Evolutionary conservation across 805 yeast genomes (phyloP).

Genomic region (Spathaspora gorwiae): DNA sequence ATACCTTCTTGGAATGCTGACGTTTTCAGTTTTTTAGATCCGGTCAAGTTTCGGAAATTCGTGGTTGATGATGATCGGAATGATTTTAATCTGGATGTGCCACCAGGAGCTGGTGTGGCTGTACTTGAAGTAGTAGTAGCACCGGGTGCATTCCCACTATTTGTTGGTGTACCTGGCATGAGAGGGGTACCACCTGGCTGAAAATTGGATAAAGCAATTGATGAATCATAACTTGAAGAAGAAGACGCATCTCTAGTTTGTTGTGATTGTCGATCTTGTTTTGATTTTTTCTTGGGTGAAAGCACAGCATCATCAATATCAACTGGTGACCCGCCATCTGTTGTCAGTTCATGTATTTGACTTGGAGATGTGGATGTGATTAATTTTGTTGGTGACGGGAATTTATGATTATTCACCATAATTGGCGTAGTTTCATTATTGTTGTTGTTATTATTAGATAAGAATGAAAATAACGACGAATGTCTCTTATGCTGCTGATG

Average conservation of each 20-base stretch:
- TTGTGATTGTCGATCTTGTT: not conserved
- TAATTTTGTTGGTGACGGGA: not conserved
- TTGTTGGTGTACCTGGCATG: not conserved
- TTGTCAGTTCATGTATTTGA: too few species aligned
- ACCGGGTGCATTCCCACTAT: not conserved
- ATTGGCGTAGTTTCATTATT: not conserved
- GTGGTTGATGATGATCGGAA: constrained; percentile 52
- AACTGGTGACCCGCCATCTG: constrained; percentile 5
- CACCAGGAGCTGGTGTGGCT: constrained; percentile 3
- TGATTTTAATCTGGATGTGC: constrained; percentile 42
- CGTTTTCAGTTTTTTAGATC: constrained; percentile 58
- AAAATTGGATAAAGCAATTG: constrained; percentile 1
- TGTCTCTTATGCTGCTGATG: constrained; percentile 47
- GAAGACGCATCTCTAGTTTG: constrained; percentile 10
- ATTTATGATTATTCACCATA: not conserved
- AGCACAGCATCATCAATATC: constrained; percentile 29
- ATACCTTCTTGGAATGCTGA: constrained; percentile 89
- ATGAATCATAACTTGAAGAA: constrained; percentile 26
- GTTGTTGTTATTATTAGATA: constrained; percentile 22
- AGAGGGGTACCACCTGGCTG: not conserved
- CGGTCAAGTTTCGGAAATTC: constrained; percentile 41
- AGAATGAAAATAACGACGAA: constrained; percentile 55
- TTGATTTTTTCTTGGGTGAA: constrained; percentile 33
- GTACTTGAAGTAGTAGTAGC: too few species aligned
- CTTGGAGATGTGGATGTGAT: not conserved